These are phyloP conservation scores for Heterobasidion occidentale DNA, from an alignment of 1,284 basidiomycete species.

Conservation along the genomic window DNA sequence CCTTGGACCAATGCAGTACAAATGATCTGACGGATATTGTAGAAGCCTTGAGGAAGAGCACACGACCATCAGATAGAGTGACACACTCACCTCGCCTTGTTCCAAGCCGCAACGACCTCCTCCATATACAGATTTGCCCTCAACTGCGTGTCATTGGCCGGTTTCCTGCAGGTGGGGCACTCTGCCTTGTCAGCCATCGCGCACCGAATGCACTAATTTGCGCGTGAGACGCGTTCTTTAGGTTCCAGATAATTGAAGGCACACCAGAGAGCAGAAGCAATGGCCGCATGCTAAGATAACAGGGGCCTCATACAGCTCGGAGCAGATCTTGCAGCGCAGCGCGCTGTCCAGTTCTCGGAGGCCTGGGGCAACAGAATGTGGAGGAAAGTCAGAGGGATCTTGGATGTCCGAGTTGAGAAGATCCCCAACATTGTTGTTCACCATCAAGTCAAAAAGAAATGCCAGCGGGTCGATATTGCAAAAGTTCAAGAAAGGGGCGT, in stretches of 20 bases:
- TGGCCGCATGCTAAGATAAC: constrained; percentile 67
- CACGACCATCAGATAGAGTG: background rate
- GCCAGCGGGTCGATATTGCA: no score
- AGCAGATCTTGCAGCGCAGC: constrained; percentile 64
- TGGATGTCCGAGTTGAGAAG: constrained; percentile 30
- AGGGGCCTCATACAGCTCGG: constrained; percentile 62
- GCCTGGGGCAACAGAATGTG: constrained; percentile 8
- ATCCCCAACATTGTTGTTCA: constrained; percentile 6
- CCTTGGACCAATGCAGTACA: constrained; percentile 13
- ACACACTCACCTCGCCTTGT: constrained; percentile 44
- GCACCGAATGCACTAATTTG: constrained; percentile 51
- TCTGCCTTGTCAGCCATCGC: constrained; percentile 47
- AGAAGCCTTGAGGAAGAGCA: background rate
- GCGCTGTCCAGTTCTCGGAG: constrained; percentile 55
- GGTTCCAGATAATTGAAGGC: constrained; percentile 16
- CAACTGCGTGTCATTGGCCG: constrained; percentile 48
- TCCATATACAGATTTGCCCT: constrained; percentile 54
- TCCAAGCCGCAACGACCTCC: constrained; percentile 55
- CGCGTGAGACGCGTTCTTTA: background rate
- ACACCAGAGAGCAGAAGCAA: constrained; percentile 68
- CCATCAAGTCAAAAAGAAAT: constrained; percentile 1
- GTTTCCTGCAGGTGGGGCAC: constrained; percentile 59
- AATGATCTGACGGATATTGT: background rate
- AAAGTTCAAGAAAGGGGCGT: no score
- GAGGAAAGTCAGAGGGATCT: constrained; percentile 64